Percentiles rank a stretch among this genome's conserved stretches.
phyloP scores from a whole-genome alignment of 1,284 basidiomycete genomes.

The Marasmius sp. region DNA sequence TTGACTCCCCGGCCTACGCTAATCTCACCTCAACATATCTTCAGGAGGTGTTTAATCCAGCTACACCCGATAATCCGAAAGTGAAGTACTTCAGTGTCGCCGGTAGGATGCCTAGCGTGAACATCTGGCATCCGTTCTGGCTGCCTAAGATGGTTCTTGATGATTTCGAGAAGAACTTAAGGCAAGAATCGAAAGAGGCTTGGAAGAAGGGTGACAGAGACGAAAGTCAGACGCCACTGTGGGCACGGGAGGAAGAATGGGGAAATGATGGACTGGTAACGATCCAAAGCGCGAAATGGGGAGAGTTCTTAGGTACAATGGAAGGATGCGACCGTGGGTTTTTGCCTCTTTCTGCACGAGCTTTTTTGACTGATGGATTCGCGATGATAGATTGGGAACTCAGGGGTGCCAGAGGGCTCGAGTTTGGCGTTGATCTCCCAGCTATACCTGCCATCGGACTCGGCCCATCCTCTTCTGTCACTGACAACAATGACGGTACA shows the following conservation, averaged over 20 bases:
- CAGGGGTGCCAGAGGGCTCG: constrained; percentile 75
- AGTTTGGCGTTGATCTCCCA: constrained; percentile 60
- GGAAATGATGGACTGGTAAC: constrained; percentile 97
- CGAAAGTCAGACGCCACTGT: constrained; percentile 27
- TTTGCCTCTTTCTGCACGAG: neutral
- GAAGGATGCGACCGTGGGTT: constrained; percentile 83
- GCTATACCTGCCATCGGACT: constrained; percentile 46
- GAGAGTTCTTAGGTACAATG: constrained; percentile 88
- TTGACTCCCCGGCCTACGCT: constrained; percentile 97
- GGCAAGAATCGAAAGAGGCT: constrained; percentile 32
- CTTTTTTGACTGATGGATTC: neutral
- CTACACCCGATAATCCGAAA: constrained; percentile 79
- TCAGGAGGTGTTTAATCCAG: constrained; percentile 87
- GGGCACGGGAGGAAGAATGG: constrained; percentile 60
- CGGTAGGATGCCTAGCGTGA: constrained; percentile 71
- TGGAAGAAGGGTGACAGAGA: constrained; percentile 24
- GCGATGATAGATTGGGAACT: constrained; percentile 80
- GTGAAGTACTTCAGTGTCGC: constrained; percentile 95
- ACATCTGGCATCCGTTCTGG: constrained; percentile 94
- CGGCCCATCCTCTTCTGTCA: constrained; percentile 15
- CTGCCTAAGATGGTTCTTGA: constrained; percentile 94
- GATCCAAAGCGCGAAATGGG: constrained; percentile 88
- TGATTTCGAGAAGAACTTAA: constrained; percentile 61
- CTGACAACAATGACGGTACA: neutral
- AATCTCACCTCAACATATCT: constrained; percentile 91